Evolutionary conservation across 2,329 filamentous ascomycete species (phyloP), one percentile per base, ranked within the genome.

Genomic region (Akanthomyces lecanii): DNA sequence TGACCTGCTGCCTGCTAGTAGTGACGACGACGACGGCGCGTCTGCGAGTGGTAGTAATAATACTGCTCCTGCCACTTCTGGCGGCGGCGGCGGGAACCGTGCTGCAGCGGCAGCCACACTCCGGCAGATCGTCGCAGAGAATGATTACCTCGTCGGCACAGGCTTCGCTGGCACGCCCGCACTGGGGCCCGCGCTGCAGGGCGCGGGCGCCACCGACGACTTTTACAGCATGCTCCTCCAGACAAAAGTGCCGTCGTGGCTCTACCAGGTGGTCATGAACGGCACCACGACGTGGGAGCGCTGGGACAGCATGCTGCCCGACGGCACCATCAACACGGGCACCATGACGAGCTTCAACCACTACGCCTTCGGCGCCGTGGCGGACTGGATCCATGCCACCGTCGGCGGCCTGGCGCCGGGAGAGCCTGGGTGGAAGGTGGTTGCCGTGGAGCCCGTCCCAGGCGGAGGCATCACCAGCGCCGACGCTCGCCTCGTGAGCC

Each of bases 321-420:
- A 82, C 62, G 79, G 79, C 0, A 71, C 65, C 0, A 66, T 82
- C 18, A 82, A 82, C 61, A 72, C 76, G 0, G 77, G 79, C 0
- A 67, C 72, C 38, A 82, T 82, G 80, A 80, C 79, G n/a, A 81
- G 78, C 21, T 81, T 81, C 64, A 81, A 82, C 38, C 79, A 82
- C 65, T 82, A 82, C 61, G 76, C 80, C 0, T 76, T 81, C n/a
- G 79, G 80, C 0, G 77, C 78, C 0, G 78, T 82, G 1, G 78
- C 75, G 2, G 74, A 79, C 63, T 82, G 78, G 78, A 74, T 82
- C 30, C 78, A 81, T 63, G 70, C 73, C 45, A 73, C 71, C 4
- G 71, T 81, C 12, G 79, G 77, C 1, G 79, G 79, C 0, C 67
- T 81, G 0, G 71, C 72, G 0, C 75, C 76, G 0, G 70, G 70